A percentile compares a stretch with the other conserved stretches of the same genome.
These are phyloP conservation scores for Pseudozyma sp. DNA, from an alignment of 1,284 basidiomycete species.

Conservation along the genomic window DNA sequence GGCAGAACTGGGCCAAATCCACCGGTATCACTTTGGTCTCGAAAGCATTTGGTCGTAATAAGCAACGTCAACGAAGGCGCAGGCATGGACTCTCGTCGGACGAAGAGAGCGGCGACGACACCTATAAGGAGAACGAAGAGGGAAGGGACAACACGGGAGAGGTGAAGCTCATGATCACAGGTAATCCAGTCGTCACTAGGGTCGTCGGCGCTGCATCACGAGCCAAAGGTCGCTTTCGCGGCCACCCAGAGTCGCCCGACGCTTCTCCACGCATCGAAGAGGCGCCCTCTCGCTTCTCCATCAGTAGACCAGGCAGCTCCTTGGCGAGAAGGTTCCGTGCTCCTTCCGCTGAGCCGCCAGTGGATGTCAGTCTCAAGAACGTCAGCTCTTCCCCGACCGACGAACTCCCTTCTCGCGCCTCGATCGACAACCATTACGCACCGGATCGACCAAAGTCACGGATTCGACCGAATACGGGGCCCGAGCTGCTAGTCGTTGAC, in stretches of 20 bases:
- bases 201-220: slow-evolving; percentile 24
- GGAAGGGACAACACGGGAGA: slow-evolving; percentile 15
- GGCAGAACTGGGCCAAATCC: slow-evolving; percentile 39
- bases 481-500: slow-evolving; percentile 43
- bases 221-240: slow-evolving; percentile 25
- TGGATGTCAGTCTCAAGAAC: slow-evolving; percentile 5
- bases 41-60: slow-evolving; percentile 23
- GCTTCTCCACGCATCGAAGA: slow-evolving; percentile 31
- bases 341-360: slow-evolving; percentile 21
- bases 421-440: slow-evolving; percentile 4
- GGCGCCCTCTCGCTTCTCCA: slow-evolving; percentile 23
- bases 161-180: slow-evolving; percentile 57
- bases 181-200: slow-evolving; percentile 48
- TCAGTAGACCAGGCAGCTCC: slow-evolving; percentile 26
- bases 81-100: slow-evolving; percentile 33
- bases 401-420: slow-evolving; percentile 5
- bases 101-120: slow-evolving; percentile 21
- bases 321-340: slow-evolving; percentile 27
- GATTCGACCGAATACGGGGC: slow-evolving; percentile 6
- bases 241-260: slow-evolving; percentile 22
- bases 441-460: slow-evolving; percentile 17
- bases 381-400: slow-evolving; percentile 12
- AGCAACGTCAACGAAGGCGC: slow-evolving; percentile 25
- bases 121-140: slow-evolving; percentile 3
- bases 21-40: slow-evolving; percentile 31